Evolutionary conservation across 345 rosid species (phyloP), one percentile per base, ranked within the genome.

Genomic region (Populus davidiana): DNA sequence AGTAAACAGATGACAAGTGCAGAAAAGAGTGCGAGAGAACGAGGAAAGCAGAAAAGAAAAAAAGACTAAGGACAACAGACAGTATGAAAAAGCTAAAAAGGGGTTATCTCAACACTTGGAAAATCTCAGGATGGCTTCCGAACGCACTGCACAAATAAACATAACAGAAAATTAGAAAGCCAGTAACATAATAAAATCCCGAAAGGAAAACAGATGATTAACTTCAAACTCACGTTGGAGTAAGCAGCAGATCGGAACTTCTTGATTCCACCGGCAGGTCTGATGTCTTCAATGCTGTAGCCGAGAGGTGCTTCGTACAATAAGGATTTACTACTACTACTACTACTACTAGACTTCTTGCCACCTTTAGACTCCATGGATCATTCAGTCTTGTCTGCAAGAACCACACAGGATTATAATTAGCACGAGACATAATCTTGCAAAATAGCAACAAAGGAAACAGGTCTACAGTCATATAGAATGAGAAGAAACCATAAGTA

Each of bases 281-380:
- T 65, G 5, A 81, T 38, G 78, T 81, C 84, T 81, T 81, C 84
- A 69, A 81, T 81, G 81, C 84, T 81, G 74, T 81, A 81, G 49
- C 84, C 84, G 4, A 81, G 78, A 25, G 84, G 84, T 69, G 81
- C 84, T 81, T 81, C 84, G 78, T 81, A 81, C 33, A 63, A 73
- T 50, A 75, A 64, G 27, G 76, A 70, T 39, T 75, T 80, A 81
- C 77, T 80, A 72, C 84, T 77, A 31, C 84, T 81, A 73, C 52
- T 71, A 61, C 77, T 74, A 77, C 84, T 81, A 31, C 84, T 81
- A 73, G 79, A 74, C 72, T 74, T 64, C 72, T 81, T 78, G 6
- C 84, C 84, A 77, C 84, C 84, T 81, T 81, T 81, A 12, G 81
- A 73, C 76, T 81, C 84, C 84, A 81, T 81, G 73, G 73, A 70